These are phyloP conservation scores for Canna indica DNA, from an alignment of 176 grass and related monocot species.

Conservation along the genomic window DNA sequence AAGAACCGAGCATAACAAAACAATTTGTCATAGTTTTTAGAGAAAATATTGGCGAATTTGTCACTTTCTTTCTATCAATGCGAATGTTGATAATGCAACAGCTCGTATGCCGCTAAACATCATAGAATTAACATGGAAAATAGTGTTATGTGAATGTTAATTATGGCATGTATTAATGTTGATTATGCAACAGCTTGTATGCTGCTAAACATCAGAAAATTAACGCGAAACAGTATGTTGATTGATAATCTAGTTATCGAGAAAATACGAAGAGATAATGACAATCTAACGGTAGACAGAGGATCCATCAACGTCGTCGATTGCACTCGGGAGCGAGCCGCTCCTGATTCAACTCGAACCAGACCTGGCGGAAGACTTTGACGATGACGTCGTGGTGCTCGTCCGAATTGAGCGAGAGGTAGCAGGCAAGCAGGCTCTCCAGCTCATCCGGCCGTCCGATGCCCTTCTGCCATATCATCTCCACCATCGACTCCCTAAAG, in stretches of 20 bases:
- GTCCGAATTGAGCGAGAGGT: constrained; percentile 18
- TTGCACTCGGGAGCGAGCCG: not conserved
- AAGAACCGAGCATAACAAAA: too few relatives aligned
- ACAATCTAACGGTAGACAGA: not conserved
- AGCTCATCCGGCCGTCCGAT: constrained; percentile 17
- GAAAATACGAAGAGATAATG: not conserved
- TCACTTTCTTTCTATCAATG: too few relatives aligned
- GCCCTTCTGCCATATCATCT: constrained; percentile 20
- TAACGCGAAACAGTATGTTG: not conserved
- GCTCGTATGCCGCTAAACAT: too few relatives aligned
- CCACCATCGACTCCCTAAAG: constrained; percentile 24
- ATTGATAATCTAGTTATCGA: not conserved
- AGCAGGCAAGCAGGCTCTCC: constrained; percentile 22
- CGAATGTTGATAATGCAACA: too few relatives aligned
- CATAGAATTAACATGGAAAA: too few relatives aligned
- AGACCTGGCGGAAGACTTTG: constrained; percentile 18
- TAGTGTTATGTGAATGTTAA: too few relatives aligned
- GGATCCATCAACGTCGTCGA: not conserved
- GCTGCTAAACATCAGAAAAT: not conserved
- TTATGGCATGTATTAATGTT: too few relatives aligned
- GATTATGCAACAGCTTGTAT: too few relatives aligned
- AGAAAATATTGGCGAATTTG: too few relatives aligned
- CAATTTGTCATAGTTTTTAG: too few relatives aligned
- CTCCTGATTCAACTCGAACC: constrained; percentile 14
- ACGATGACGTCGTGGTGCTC: constrained; percentile 25